Evolutionary conservation across 2,329 filamentous ascomycete genomes (phyloP), one percentile per base, ranked within the genome.

Genomic region (Didymella exigua): DNA sequence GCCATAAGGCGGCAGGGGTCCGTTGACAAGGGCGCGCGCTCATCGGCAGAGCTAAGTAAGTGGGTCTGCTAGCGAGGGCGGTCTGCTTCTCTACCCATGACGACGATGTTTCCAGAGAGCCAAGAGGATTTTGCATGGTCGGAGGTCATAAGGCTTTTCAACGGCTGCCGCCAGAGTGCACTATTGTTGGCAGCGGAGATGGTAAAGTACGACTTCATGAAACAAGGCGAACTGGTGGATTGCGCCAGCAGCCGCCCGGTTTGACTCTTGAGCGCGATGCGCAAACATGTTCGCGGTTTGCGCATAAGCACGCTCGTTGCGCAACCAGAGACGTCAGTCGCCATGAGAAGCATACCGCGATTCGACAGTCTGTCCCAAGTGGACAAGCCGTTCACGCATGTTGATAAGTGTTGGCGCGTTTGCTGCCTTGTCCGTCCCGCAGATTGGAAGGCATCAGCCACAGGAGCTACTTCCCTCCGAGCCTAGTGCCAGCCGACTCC

Each of bases 61-160:
- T 43, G 59, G 57, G 47, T 44, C 59, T 57, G 33, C 57, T 61
- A 62, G 61, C 59, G 67, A 70, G 64, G 70, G 71, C 69, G 71
- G 70, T 72, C 63, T 69, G 43, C 26, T 38, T 31, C 45, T 47
- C 41, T 51, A 45, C 47, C 55, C 61, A 73, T 73, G 71, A 73
- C 71, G 70, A 70, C 60, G 56, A 55, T 51, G n/a, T 41, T 50
- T 48, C 46, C 16, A 16, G 42, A 19, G 21, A 42, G 24, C 60
- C 55, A 58, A 56, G 61, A 49, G 49, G 65, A 54, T 64, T 60
- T 59, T 54, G 54, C 61, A 62, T 52, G 48, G 42, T 56, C 45
- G 46, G 14, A 54, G 46, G 62, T 69, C 63, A 65, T 65, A 70
- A 63, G 61, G 64, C 49, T 45, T 50, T 50, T 46, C 54, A 56